Evolutionary conservation across 1,139 yeast species (phyloP).

Genomic region (Ashbya aceris): DNA sequence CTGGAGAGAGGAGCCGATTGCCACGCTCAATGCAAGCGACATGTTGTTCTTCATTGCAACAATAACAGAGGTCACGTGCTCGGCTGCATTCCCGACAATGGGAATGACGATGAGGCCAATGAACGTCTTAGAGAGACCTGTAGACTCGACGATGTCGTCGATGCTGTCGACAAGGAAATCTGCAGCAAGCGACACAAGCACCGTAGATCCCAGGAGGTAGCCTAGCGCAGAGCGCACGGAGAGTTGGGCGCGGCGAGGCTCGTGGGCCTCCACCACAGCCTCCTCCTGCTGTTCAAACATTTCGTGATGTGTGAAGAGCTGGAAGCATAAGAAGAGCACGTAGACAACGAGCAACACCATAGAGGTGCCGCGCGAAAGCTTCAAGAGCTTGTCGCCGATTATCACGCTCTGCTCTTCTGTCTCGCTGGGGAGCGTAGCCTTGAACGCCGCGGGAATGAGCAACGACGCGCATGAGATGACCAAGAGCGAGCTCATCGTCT

Average conservation of each 20-base stretch:
- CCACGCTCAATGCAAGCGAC: slow-evolving; percentile 96
- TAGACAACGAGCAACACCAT: slow-evolving; percentile 71
- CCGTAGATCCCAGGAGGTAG: slow-evolving; percentile 50
- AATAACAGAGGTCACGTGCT: slow-evolving; percentile 90
- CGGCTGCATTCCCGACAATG: slow-evolving; percentile 97
- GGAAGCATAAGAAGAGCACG: slow-evolving; percentile 72
- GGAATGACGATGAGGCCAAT: slow-evolving; percentile 91
- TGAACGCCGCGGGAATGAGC: slow-evolving; percentile 92
- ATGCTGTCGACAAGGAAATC: slow-evolving; percentile 89
- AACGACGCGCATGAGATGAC: slow-evolving; percentile 85
- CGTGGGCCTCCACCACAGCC: slow-evolving; percentile 26
- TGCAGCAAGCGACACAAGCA: slow-evolving; percentile 85
- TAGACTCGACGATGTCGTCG: slow-evolving; percentile 71
- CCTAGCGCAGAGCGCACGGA: slow-evolving; percentile 20
- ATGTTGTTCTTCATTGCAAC: slow-evolving; percentile 94
- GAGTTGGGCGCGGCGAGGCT: slow-evolving; percentile 4
- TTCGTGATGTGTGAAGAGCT: slow-evolving; percentile 72
- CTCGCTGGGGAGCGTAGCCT: slow-evolving; percentile 59
- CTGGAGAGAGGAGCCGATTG: slow-evolving; percentile 94
- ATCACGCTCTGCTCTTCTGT: slow-evolving; percentile 28
- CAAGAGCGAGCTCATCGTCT: slow-evolving; percentile 90
- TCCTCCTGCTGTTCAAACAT: slow-evolving; percentile 43
- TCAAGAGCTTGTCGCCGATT: slow-evolving; percentile 46
- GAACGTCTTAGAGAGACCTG: slow-evolving; percentile 88
- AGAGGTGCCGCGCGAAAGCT: slow-evolving; percentile 80